These are phyloP conservation scores for Halteria grandinella DNA, from an alignment of 73 alveolate genomes.

Conservation along the genomic window DNA sequence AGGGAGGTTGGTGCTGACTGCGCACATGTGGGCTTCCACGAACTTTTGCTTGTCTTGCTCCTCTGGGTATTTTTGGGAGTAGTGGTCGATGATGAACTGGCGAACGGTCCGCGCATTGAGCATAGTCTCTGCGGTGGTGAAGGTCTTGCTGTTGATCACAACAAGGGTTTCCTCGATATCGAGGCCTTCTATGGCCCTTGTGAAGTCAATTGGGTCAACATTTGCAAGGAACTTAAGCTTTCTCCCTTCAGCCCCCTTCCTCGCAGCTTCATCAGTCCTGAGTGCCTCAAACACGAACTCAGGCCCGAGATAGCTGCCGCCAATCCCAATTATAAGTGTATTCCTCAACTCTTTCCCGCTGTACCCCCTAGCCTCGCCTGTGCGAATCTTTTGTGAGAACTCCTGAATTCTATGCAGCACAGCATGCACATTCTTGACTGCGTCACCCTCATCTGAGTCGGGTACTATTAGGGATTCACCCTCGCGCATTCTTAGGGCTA, in stretches of 20 bases:
- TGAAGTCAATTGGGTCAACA: slow-evolving; percentile 97
- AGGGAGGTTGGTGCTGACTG: slow-evolving; percentile 87
- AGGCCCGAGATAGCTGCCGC: slow-evolving; percentile 94
- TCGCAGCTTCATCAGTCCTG: slow-evolving; percentile 53
- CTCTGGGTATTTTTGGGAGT: slow-evolving; percentile 59
- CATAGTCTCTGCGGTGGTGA: slow-evolving; percentile 98
- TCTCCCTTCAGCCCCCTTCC: slow-evolving; percentile 69
- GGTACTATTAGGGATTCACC: slow-evolving; percentile 59
- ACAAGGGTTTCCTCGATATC: slow-evolving; percentile 89
- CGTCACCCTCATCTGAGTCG: slow-evolving; percentile 77
- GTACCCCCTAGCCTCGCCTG: slow-evolving; percentile 78
- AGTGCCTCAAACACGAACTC: slow-evolving; percentile 90
- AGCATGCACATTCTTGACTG: slow-evolving; percentile 78
- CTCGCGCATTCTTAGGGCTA: slow-evolving; percentile 80
- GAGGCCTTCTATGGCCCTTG: slow-evolving; percentile 86
- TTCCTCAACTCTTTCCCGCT: slow-evolving; percentile 80
- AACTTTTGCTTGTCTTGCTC: slow-evolving; percentile 43
- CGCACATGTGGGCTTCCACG: slow-evolving; percentile 81
- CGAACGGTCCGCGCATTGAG: slow-evolving; percentile 92
- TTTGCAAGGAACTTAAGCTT: slow-evolving; percentile 94
- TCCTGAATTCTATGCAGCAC: slow-evolving; percentile 76
- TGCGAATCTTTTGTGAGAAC: slow-evolving; percentile 72
- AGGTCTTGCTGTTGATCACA: slow-evolving; percentile 93
- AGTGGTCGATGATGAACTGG: slow-evolving; percentile 75
- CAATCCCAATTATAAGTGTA: slow-evolving; percentile 87